Evolutionary conservation across 2,329 filamentous ascomycete genomes (phyloP), one percentile per base, ranked within the genome.

Genomic region (Cytospora chrysosperma): DNA sequence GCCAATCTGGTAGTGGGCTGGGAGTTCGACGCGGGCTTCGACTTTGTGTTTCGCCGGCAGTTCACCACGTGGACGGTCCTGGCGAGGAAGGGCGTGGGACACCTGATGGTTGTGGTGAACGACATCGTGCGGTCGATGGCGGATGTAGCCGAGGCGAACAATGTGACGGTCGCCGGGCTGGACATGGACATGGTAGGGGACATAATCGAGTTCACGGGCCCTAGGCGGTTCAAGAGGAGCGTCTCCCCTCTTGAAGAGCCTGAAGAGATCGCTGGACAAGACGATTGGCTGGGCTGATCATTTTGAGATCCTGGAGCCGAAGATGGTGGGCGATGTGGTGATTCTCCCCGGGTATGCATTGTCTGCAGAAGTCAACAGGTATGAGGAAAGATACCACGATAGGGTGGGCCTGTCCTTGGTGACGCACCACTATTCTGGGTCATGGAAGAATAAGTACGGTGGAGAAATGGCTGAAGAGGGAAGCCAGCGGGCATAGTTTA

Each of bases 1-100:
- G 65, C 64, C 1, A 55, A 61, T 17, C 56, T 73, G 9, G 67
- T 73, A 1, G 70, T 72, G 28, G 71, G 72, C 3, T 73, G 70
- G 69, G 71, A 73, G 55, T 72, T 73, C 28, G 71, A 72, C 47
- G 24, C 24, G 15, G 64, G 67, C 6, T 69, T 60, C 43, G 43
- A 49, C 9, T 63, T 64, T 21, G 21, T 53, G 3, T 65, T 69
- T 49, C 26, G 61, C 7, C 64, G 65, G 21, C 58, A 70, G 56
- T 67, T 68, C n/a, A 59, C 60, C 4, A 67, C 62, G 15, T 69
- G 65, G 67, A 62, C 69, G 2, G 65, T 70, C 51, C 60, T 68
- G 58, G 58, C 67, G 1, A 58, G 50, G 32, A 66, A 68, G 3
- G 59, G 66, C 1, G 58, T 63, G n/a, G 63, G 47, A 12, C 67